phyloP scores from a whole-genome alignment of 768 basidiomycete genomes.

The Auricularia sp. region DNA sequence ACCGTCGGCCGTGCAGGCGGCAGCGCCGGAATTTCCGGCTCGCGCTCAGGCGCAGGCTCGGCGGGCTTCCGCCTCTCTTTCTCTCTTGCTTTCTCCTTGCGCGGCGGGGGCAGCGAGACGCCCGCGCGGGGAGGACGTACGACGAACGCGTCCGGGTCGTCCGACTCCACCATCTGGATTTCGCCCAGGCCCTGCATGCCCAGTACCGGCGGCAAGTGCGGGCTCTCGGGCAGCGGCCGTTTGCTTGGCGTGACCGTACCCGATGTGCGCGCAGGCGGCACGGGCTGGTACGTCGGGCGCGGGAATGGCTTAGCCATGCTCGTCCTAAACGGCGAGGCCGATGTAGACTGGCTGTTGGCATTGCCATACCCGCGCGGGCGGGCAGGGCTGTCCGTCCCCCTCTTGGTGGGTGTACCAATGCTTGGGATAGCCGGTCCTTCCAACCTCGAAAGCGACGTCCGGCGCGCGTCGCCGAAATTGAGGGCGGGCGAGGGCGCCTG shows the following conservation, averaged over 20 bases:
- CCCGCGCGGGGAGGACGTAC: not conserved
- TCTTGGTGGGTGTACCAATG: not conserved
- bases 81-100: not conserved
- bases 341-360: not conserved
- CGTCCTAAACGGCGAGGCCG: not conserved
- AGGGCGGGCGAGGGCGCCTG: not conserved
- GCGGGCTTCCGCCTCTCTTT: not conserved
- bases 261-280: not conserved
- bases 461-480: not conserved
- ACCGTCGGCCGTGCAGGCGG: not conserved
- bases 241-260: not conserved
- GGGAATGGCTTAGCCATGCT: not conserved
- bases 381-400: not conserved
- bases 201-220: not conserved
- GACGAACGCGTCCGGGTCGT: conserved; percentile 1
- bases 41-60: not conserved
- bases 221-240: not conserved
- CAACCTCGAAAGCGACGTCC: not conserved
- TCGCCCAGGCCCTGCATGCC: not conserved
- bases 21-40: not conserved
- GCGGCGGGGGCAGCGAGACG: not conserved
- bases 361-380: not conserved
- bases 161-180: not conserved
- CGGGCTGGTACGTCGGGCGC: not conserved
- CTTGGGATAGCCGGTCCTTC: not conserved